Base-by-base conservation (phyloP, 2,329 filamentous ascomycete species). In the Apiospora malaysiana region DNA sequence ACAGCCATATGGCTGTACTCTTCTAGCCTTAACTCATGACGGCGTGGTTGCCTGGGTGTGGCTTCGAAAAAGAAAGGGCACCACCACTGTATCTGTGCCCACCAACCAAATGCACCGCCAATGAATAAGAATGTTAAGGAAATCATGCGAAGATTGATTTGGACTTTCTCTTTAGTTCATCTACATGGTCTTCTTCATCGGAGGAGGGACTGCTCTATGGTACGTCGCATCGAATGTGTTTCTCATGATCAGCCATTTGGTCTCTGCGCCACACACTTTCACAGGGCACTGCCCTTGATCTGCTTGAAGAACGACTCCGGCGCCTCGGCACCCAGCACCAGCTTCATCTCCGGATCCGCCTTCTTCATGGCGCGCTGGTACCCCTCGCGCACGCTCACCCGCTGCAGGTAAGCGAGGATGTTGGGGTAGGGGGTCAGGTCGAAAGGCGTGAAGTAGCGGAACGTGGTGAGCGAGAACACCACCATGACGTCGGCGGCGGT, bases 401-500 rank as follows among this genome's bases (percentile, higher is more conserved):
- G 79, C 74, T 81, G 70, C 42, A 89, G 75, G 72, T 86, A 90
- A 0, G 72, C 74, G 43, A 88, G 67, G 7, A 89, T 81, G 66
- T 82, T 81, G 1, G 77, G 73, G 73, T 86, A 86, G 0, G 75
- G 77, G 2, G 71, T 73, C 67, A 89, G 73, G 68, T 83, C 81
- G 63, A 81, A 82, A 1, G 83, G 82, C 32, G 79, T 79, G 73
- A 88, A 91, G 67, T 83, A 81, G 21, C 91, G 82, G 84, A 89
- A 85, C 1, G 89, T 92, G 0, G 90, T 91, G 45, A 93, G 80
- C 18, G 84, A 82, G 75, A 87, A 91, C 0, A 90, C 83, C 5
- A 81, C 82, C 89, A 93, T 92, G 49, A 92, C 82, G 78, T 93
- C 91, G 1, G 91, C 91, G 0, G 84, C 89, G 0, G 89, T 92